Evolutionary conservation across 164 flowering plant species (phyloP).

Genomic region (Vitis amurensis): DNA sequence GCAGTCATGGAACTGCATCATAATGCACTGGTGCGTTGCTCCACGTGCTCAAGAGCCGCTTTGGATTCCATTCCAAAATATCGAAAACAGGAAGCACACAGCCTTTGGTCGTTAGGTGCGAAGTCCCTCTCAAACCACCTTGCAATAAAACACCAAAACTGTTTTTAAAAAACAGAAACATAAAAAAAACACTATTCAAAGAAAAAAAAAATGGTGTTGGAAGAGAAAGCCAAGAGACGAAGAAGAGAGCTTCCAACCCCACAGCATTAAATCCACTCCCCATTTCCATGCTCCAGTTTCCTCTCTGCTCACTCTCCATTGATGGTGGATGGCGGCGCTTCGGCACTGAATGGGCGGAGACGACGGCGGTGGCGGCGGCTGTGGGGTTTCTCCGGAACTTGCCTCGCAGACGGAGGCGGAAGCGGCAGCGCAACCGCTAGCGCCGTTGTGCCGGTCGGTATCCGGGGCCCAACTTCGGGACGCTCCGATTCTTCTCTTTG

Average conservation of each 20-base stretch:
- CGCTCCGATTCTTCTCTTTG: conserved; percentile 63
- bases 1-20: too few relatives aligned
- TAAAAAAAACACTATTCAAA: conserved; percentile 6
- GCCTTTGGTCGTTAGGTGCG: conserved; percentile 29
- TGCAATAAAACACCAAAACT: conserved; percentile 4
- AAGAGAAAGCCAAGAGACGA: too few relatives aligned
- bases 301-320: conserved; percentile 8
- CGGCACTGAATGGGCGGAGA: not conserved
- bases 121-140: conserved; percentile 36
- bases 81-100: not conserved
- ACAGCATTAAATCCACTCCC: not conserved
- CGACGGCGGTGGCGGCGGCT: conserved; percentile 18
- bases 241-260: too few relatives aligned
- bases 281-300: conserved; percentile 14
- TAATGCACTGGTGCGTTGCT: too few relatives aligned
- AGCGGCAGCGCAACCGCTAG: conserved; percentile 6
- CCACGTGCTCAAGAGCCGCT: not conserved
- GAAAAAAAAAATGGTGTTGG: not conserved
- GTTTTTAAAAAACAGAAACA: not conserved
- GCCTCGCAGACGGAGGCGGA: conserved; percentile 14
- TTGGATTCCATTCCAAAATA: not conserved
- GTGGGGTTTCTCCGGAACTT: conserved; percentile 3
- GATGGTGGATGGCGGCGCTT: conserved; percentile 21
- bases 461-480: conserved; percentile 37
- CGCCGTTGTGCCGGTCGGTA: not conserved